Conservation (phyloP, 352 stramenopile genomes). For the Phytopythium litorale region DNA sequence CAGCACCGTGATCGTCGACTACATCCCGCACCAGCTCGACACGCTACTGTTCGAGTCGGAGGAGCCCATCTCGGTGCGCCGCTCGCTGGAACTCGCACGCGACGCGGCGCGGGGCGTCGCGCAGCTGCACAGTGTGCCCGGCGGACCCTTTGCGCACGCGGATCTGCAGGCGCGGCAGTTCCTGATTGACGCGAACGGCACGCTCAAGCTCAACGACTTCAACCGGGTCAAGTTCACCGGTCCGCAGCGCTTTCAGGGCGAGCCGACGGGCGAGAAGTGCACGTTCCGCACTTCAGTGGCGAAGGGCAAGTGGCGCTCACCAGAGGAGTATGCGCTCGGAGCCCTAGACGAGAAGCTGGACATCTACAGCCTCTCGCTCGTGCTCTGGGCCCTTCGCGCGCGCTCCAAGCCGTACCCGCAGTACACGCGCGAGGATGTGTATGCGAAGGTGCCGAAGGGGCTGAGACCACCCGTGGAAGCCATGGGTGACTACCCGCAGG, state of each 20-base stretch:
- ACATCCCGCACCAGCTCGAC: slow-evolving; percentile 58
- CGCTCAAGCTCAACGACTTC: slow-evolving; percentile 74
- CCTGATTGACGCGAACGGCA: slow-evolving; percentile 51
- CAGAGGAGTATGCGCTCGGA: slow-evolving; percentile 56
- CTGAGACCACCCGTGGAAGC: slow-evolving; percentile 33
- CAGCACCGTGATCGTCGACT: slow-evolving; percentile 72
- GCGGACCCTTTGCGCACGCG: slow-evolving; percentile 71
- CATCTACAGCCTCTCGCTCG: slow-evolving; percentile 66
- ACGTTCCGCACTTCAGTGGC: slow-evolving; percentile 54
- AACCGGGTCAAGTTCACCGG: slow-evolving; percentile 78
- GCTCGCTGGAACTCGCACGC: slow-evolving; percentile 38
- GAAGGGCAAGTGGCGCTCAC: slow-evolving; percentile 79
- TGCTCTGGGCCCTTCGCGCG: slow-evolving; percentile 57
- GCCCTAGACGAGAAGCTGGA: slow-evolving; percentile 59
- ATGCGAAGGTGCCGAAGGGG: slow-evolving; percentile 43
- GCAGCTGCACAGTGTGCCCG: slow-evolving; percentile 57
- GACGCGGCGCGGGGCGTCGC: slow-evolving; percentile 59
- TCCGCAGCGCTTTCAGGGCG: slow-evolving; percentile 26
- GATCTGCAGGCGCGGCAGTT: slow-evolving; percentile 83
- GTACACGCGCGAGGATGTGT: slow-evolving; percentile 46
- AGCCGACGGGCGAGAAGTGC: slow-evolving; percentile 40
- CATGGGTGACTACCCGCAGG: slow-evolving; percentile 56
- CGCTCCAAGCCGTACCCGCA: slow-evolving; percentile 43
- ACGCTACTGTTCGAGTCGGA: slow-evolving; percentile 52
- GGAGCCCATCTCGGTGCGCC: slow-evolving; percentile 36